These are phyloP conservation scores for Dujonia santamariae DNA, from an alignment of 1,139 yeast species.

Conservation along the genomic window DNA sequence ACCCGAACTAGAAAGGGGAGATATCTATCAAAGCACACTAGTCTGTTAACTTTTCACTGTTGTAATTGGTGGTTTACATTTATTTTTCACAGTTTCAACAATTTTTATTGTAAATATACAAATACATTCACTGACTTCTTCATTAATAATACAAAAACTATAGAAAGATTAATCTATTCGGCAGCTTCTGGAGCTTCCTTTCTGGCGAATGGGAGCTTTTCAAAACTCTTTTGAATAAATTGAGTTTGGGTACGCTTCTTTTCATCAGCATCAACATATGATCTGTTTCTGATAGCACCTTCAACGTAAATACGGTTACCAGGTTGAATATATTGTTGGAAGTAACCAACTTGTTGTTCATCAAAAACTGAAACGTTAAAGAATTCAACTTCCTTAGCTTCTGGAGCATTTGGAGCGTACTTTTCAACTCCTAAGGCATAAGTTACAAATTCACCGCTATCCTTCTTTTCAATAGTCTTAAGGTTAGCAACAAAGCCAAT, in stretches of 20 bases:
- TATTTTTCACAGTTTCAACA: neutral
- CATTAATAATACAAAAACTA: too few relatives aligned
- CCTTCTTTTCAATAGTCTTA: constrained; percentile 35
- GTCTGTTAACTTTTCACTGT: too few relatives aligned
- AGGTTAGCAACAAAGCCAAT: constrained; percentile 43
- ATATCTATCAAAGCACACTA: too few relatives aligned
- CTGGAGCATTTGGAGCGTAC: constrained; percentile 25
- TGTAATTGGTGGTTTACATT: too few relatives aligned
- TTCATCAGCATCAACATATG: constrained; percentile 22
- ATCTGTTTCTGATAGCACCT: constrained; percentile 32
- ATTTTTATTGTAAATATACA: too few relatives aligned
- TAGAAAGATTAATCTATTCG: too few relatives aligned
- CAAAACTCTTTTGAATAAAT: constrained; percentile 18
- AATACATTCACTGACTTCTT: too few relatives aligned
- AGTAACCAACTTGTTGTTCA: constrained; percentile 34
- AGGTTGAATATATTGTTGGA: constrained; percentile 38
- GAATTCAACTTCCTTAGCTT: constrained; percentile 40
- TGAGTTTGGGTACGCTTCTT: constrained; percentile 13
- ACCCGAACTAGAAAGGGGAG: too few relatives aligned
- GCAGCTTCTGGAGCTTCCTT: constrained; percentile 14
- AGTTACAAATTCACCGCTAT: constrained; percentile 31
- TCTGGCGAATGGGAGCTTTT: constrained; percentile 33
- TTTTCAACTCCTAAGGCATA: constrained; percentile 46
- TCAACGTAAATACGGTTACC: constrained; percentile 44
- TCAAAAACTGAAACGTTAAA: constrained; percentile 40